Evolutionary conservation across 805 yeast genomes (phyloP), one percentile per base, ranked within the genome.

Genomic region (Schwanniomyces yamadae): DNA sequence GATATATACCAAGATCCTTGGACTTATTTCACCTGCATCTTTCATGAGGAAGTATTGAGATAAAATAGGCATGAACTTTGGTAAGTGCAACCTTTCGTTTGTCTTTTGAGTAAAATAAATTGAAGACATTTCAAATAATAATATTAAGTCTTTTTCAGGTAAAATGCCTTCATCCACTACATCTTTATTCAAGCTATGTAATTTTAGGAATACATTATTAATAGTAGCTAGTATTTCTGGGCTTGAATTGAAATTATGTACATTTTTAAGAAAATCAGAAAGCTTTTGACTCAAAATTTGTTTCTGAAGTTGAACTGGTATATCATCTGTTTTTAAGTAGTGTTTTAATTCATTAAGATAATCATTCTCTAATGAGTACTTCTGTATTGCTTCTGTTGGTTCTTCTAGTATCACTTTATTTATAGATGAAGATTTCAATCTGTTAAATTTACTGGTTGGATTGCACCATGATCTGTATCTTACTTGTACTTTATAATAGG

Each of bases 41-140:
- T 18, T 33, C 29, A 42, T 37, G 15, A 55, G 35, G 18, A 57
- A 43, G 14, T 43, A 33, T 21, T 42, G 48, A 2, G 61, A 54
- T 22, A 63, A 28, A 2, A 51, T 29, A 1, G 59, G 49, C 41
- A 64, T 40, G 44, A 45, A 65, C 34, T 50, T 51, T 3, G 71
- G 69, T 9, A 57, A 29, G 15, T 37, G 44, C 4, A 38, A 21
- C 13, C 26, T 28, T 23, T 11, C 13, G 13, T 15, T 25, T 4
- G 28, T 28, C n/a, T 45, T 33, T 18, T 40, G 32, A 8, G 13
- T 20, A 12, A 34, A 15, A 9, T 32, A 19, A 9, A 22, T n/a
- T 5, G 52, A 44, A 0, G 61, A 41, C 11, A 34, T 47, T 18
- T 48, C 43, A 28, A 54, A 56, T 8, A 59, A 37, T 21, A 14